These are phyloP conservation scores for Torulaspora gathmanii DNA, from an alignment of 805 yeast species.

Conservation along the genomic window DNA sequence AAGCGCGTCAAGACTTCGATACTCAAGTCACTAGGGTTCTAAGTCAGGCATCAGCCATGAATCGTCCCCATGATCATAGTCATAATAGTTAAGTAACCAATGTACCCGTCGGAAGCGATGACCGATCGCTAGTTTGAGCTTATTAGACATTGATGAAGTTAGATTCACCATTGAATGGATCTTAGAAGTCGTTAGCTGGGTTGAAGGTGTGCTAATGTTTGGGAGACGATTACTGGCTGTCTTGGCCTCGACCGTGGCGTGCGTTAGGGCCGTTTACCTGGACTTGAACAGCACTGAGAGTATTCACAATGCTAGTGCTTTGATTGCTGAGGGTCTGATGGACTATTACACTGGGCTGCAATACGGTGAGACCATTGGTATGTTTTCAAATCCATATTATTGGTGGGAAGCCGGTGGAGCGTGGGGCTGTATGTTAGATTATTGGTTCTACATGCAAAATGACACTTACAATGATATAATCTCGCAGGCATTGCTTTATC, in stretches of 20 bases:
- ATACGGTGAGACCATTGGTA: conserved; percentile 76
- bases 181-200: not conserved
- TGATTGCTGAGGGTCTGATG: conserved; percentile 65
- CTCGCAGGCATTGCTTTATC: conserved; percentile 61
- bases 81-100: conserved; percentile 1
- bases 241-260: conserved; percentile 5
- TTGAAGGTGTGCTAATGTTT: conserved; percentile 1
- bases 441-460: conserved; percentile 66
- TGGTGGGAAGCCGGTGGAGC: conserved; percentile 99
- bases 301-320: conserved; percentile 48
- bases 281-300: conserved; percentile 32
- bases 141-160: not conserved
- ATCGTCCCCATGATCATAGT: conserved; percentile 1
- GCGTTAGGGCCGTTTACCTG: conserved; percentile 20
- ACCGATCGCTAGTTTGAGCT: not conserved
- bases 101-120: conserved; percentile 4
- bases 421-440: conserved; percentile 82
- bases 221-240: conserved; percentile 1
- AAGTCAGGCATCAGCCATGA: conserved; percentile 7
- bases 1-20: conserved; percentile 63
- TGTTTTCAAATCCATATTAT: conserved; percentile 86
- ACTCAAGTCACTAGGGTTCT: conserved; percentile 65
- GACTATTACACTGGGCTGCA: conserved; percentile 72
- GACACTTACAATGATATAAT: conserved; percentile 57
- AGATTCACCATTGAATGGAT: not conserved